Percentiles rank a stretch among this genome's conserved stretches.
Evolutionary conservation across 2,329 filamentous ascomycete genomes (phyloP).

Genomic region (Hypoxylon sp.): DNA sequence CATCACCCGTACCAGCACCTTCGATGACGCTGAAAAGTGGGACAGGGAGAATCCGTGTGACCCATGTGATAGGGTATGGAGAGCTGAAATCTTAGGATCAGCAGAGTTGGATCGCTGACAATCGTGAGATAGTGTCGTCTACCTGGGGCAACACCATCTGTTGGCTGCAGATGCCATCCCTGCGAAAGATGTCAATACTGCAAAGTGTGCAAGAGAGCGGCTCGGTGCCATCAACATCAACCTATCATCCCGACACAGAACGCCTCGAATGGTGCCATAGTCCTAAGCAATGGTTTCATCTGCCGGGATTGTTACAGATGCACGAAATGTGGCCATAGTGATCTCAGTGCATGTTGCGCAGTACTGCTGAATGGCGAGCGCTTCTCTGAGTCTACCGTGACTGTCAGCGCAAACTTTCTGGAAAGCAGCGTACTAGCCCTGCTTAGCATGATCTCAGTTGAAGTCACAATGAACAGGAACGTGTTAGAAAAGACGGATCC

Average conservation of each 20-base stretch:
- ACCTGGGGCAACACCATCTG: background rate
- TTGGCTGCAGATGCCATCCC: conserved; percentile 19
- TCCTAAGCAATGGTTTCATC: background rate
- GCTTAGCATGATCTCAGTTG: conserved; percentile 33
- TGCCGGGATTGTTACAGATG: conserved; percentile 21
- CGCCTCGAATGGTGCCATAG: background rate
- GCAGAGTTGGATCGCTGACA: background rate
- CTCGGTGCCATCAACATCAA: conserved; percentile 16
- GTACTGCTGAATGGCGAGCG: conserved; percentile 18
- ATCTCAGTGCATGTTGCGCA: conserved; percentile 4
- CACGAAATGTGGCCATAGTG: conserved; percentile 19
- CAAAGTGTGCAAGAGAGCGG: conserved; percentile 25
- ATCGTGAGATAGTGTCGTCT: conserved; percentile 4
- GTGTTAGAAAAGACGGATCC: conserved; percentile 27
- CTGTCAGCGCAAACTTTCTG: conserved; percentile 31
- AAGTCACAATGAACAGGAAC: conserved; percentile 34
- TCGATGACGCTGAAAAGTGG: conserved; percentile 30
- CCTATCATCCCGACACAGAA: conserved; percentile 6
- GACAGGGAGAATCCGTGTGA: conserved; percentile 33
- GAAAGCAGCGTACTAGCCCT: conserved; percentile 32
- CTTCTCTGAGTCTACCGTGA: conserved; percentile 24
- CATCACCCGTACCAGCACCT: conserved; percentile 25
- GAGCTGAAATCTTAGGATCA: background rate
- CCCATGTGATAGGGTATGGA: conserved; percentile 15
- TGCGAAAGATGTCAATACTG: conserved; percentile 19